Evolutionary conservation across 306 rosid species (phyloP).

Genomic region (Alnus rubra): DNA sequence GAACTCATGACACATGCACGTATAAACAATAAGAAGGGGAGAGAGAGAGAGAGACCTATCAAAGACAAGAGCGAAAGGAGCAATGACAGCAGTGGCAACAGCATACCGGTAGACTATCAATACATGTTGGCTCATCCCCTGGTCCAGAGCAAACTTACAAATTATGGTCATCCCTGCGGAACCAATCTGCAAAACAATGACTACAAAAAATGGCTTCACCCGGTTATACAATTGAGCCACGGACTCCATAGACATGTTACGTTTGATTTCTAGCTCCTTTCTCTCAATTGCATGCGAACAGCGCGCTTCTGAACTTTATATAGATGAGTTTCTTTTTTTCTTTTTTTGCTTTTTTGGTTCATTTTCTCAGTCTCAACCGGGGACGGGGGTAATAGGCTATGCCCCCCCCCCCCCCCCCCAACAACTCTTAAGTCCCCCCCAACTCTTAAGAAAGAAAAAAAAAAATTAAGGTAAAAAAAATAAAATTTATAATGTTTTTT

Average conservation of each 20-base stretch:
- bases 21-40: neutral
- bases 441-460: too few relatives aligned
- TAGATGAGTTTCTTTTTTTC: too few relatives aligned
- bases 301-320: too few relatives aligned
- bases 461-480: too few relatives aligned
- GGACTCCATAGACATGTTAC: constrained; percentile 13
- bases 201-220: constrained; percentile 42
- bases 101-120: constrained; percentile 44
- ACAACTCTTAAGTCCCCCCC: too few relatives aligned
- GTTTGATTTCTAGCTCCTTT: neutral
- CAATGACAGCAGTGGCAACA: constrained; percentile 38
- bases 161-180: constrained; percentile 49
- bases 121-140: constrained; percentile 56
- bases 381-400: too few relatives aligned
- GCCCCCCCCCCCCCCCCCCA: too few relatives aligned
- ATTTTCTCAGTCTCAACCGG: too few relatives aligned
- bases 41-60: constrained; percentile 37
- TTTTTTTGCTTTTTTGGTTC: too few relatives aligned
- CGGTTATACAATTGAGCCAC: neutral
- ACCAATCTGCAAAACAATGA: constrained; percentile 46
- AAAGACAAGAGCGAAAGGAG: constrained; percentile 52
- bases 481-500: too few relatives aligned
- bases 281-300: neutral
- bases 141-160: constrained; percentile 38
- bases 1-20: too few relatives aligned